Conservation (phyloP, 2,329 filamentous ascomycete genomes). For the Trichoderma sp. region DNA sequence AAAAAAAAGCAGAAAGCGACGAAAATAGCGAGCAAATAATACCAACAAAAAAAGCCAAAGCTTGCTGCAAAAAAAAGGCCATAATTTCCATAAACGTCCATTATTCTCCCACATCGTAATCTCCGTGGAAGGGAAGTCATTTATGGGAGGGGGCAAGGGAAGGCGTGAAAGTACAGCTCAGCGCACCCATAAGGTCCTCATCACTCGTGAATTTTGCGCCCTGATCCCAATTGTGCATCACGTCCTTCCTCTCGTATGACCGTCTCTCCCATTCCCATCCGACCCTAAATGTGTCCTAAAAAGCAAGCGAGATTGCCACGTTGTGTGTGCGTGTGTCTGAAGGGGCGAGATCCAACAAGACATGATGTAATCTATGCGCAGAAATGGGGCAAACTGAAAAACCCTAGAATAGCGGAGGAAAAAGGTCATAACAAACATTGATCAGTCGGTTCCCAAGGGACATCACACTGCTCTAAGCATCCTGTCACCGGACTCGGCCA, state of each 20-base stretch:
- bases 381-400: conserved; percentile 33
- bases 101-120: conserved; percentile 16
- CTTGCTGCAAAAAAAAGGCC: conserved; percentile 27
- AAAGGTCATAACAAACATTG: conserved; percentile 39
- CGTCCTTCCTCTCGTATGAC: conserved; percentile 27
- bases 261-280: conserved; percentile 27
- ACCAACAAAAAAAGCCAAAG: conserved; percentile 28
- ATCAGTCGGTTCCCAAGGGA: conserved; percentile 39
- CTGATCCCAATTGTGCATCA: conserved; percentile 25
- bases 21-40: conserved; percentile 30
- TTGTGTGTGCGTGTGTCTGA: conserved; percentile 29
- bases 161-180: conserved; percentile 26
- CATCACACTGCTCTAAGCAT: conserved; percentile 33
- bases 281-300: conserved; percentile 27
- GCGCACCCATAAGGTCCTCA: conserved; percentile 24
- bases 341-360: conserved; percentile 41
- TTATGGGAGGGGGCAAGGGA: conserved; percentile 10
- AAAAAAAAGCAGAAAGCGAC: conserved; percentile 13
- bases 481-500: conserved; percentile 28
- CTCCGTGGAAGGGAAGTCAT: conserved; percentile 19
- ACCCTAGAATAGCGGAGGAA: conserved; percentile 35
- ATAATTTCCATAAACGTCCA: conserved; percentile 27
- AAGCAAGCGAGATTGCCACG: conserved; percentile 28
- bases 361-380: conserved; percentile 46
- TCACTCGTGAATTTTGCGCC: conserved; percentile 28